Evolutionary conservation across 2,329 filamentous ascomycete genomes (phyloP), one percentile per base, ranked within the genome.

Genomic region (Emericellopsis cladophorae): DNA sequence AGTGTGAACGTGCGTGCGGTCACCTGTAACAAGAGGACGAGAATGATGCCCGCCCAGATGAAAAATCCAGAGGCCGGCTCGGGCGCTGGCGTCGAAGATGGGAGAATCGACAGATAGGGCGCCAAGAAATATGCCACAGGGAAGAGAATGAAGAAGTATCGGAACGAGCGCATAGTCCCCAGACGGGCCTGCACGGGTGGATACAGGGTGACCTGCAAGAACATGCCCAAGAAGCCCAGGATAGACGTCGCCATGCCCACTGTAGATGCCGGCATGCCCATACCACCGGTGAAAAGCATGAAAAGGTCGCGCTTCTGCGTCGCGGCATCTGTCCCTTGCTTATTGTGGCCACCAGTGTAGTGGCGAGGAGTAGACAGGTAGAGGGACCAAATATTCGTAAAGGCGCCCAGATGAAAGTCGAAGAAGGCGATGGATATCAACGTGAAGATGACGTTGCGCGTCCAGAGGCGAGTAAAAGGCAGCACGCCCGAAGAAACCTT

Each of bases 191-290:
- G 80, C 4, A 84, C 64, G 33, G 66, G 65, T 0, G 81, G 81
- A 53, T 86, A 87, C 8, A 83, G 58, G 40, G 81, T 67, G 18
- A 86, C 70, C 54, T 86, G 82, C 4, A 87, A 64, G 1, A 74
- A 61, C 45, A 87, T 78, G 21, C 81, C 82, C 36, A 85, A 68
- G 36, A 81, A 60, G 8, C 82, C 82, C 9, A 85, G 74, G 45
- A 82, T 73, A 12, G 80, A 78, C 33, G 81, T 81, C 12, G 80
- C 80, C 34, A 81, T 62, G 21, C 82, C 81, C 37, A 87, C 80
- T 0, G 74, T 76, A 0, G 74, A 68, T 0, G 80, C 75, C 0
- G 76, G 70, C 55, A 86, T 76, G 18, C 79, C 79, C 2, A 86
- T 67, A 2, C 81, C 79, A 31, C 80, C 76, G 7, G 74, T 72